A percentile compares a stretch with the other conserved stretches of the same genome.
phyloP scores from a whole-genome alignment of 345 rosid genomes.

The Geranium rotundifolium region DNA sequence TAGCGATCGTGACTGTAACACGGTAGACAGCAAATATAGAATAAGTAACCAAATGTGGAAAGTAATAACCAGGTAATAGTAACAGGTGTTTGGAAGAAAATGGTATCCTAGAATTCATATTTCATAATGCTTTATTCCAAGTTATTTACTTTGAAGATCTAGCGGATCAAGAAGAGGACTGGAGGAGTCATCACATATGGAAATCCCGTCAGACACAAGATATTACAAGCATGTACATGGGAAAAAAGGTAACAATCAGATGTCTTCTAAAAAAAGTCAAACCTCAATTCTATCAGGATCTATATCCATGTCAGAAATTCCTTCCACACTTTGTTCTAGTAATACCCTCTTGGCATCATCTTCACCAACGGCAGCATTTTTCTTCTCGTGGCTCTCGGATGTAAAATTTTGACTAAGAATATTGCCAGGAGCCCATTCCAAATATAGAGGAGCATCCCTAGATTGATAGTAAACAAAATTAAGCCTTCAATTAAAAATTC shows the following conservation, averaged over 20 bases:
- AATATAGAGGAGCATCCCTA: constrained; percentile 84
- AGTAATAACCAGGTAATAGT: not conserved
- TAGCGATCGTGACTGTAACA: constrained; percentile 68
- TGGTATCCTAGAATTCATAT: not conserved
- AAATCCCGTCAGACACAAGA: no score
- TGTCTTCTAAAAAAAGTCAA: constrained; percentile 6
- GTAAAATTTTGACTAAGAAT: constrained; percentile 36
- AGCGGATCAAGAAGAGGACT: no score
- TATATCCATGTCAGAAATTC: constrained; percentile 38
- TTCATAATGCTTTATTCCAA: not conserved
- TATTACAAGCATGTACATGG: not conserved
- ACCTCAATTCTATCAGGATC: constrained; percentile 89
- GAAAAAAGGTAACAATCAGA: constrained; percentile 4
- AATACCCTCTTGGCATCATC: constrained; percentile 48
- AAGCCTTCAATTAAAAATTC: not conserved
- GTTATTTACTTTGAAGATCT: not conserved
- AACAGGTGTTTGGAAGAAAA: not conserved
- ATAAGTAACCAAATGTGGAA: constrained; percentile 2
- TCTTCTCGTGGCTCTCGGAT: constrained; percentile 25
- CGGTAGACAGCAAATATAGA: constrained; percentile 13
- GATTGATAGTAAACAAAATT: not conserved
- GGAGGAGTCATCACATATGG: no score
- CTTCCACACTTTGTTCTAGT: constrained; percentile 57
- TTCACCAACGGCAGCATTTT: constrained; percentile 35
- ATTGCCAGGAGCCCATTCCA: constrained; percentile 92